Base-by-base conservation (phyloP, 441 rosid genomes). In the Populus hybrid region DNA sequence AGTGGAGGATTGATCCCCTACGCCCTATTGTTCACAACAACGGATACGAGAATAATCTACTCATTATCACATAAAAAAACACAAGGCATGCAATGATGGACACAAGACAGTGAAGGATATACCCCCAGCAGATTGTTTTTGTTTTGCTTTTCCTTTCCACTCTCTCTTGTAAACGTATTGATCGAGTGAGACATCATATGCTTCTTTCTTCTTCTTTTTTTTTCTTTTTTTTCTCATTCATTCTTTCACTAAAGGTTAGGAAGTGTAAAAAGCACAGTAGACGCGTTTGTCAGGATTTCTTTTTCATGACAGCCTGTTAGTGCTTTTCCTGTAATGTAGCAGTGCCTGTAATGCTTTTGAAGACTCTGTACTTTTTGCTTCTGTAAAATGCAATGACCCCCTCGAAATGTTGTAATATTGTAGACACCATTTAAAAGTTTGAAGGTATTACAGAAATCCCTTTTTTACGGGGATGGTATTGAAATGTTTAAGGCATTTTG, bases 1-100 rank as follows among this genome's bases (percentile, higher is more conserved):
- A 86, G 78, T 95, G 99, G 99, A 91, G 74, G 82, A 83, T 89
- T 70, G 98, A 95, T 84, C 97, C 96, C 69, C 83, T 95, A 69
- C 96, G 96, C 69, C 98, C 97, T 7, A 76, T 88, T n/a, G 88
- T 90, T 74, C 69, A 79, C 68, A 79, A 83, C 61, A 81, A 79
- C 8, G 97, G 97, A 72, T 79, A 82, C 66, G 96, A 92, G 74
- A 95, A 95, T 80, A 93, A 93, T 86, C 82, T 92, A 76, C 91
- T 95, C 53, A 84, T 90, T 32, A 78, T 93, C 83, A 79, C 85
- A 3, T 90, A 71, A 75, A 26, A 65, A 46, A 12, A 14, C 57
- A 14, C 57, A 46, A 14, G 57, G 18, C 6, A 14, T 46, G 57
- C 57, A 46, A 14, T 46, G 57, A 46, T 4, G 57, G 57, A 46